Percentiles rank a stretch among this genome's conserved stretches.
Evolutionary conservation across 768 basidiomycete species (phyloP).

Genomic region (Tephrocybe sp.): DNA sequence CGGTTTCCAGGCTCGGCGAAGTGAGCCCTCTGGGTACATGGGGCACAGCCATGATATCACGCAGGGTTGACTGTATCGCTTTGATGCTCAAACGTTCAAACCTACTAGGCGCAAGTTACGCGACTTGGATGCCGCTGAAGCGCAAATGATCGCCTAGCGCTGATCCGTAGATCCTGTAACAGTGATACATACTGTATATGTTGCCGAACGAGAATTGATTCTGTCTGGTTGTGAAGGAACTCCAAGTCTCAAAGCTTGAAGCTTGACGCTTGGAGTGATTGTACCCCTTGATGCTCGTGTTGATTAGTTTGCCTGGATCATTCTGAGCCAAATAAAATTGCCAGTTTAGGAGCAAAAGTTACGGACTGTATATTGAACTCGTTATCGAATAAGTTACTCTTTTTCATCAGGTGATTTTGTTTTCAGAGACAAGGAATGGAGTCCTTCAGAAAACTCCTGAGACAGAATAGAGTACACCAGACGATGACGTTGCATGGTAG

Average conservation of each 20-base stretch:
- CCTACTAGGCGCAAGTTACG: constrained; percentile 1
- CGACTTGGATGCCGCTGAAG: constrained; percentile 6
- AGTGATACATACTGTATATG: not conserved
- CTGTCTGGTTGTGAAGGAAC: constrained; percentile 10
- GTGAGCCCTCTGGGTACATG: constrained; percentile 5
- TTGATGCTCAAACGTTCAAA: constrained; percentile 4
- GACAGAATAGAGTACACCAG: constrained; percentile 72
- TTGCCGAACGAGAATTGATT: not conserved
- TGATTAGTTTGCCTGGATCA: not conserved
- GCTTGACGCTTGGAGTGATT: too few relatives aligned
- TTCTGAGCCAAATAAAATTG: not conserved
- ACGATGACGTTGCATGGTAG: constrained; percentile 76
- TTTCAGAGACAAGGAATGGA: constrained; percentile 76
- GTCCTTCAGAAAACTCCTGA: constrained; percentile 65
- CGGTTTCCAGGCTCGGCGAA: constrained; percentile 9
- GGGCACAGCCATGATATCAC: constrained; percentile 16
- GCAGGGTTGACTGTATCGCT: constrained; percentile 2
- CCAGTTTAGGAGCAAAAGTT: not conserved
- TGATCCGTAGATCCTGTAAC: constrained; percentile 16
- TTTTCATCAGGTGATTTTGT: constrained; percentile 65
- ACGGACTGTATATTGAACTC: not conserved
- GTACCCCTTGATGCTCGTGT: constrained; percentile 6
- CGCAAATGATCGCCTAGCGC: constrained; percentile 1
- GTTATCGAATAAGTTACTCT: not conserved
- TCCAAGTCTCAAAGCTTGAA: not conserved